Conservation (phyloP, 2,329 filamentous ascomycete genomes). For the Penicillium decumbens region DNA sequence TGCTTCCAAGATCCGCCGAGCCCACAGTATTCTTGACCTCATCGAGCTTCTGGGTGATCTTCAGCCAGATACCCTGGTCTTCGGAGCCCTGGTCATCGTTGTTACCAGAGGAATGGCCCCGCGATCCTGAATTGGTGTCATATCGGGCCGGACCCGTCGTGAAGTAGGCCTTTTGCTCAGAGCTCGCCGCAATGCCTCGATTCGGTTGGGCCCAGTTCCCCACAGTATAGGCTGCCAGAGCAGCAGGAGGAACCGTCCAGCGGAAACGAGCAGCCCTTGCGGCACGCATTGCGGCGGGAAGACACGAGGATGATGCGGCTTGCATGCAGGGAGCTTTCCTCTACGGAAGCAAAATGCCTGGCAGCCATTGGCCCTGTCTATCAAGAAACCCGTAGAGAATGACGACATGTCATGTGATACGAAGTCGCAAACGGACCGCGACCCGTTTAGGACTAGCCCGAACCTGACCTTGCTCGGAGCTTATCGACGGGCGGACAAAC, state of each 20-base stretch:
- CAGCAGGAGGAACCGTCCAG: slow-evolving; percentile 36
- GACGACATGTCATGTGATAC: slow-evolving; percentile 29
- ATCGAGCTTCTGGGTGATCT: slow-evolving; percentile 49
- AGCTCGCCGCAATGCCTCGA: slow-evolving; percentile 14
- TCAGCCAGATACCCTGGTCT: slow-evolving; percentile 35
- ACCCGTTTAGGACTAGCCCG: slow-evolving; percentile 22
- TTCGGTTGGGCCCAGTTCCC: slow-evolving; percentile 25
- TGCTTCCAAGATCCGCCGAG: slow-evolving; percentile 45
- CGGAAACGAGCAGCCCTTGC: slow-evolving; percentile 30
- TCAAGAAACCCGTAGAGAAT: slow-evolving; percentile 12
- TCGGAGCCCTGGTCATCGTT: slow-evolving; percentile 29
- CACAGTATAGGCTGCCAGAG: slow-evolving; percentile 28
- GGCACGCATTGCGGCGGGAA: slow-evolving; percentile 33
- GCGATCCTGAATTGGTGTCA: slow-evolving; percentile 13
- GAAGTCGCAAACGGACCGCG: slow-evolving; percentile 18
- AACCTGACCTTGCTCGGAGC: slow-evolving; percentile 12
- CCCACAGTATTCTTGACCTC: slow-evolving; percentile 39
- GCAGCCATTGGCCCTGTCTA: slow-evolving; percentile 12
- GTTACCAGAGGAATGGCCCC: slow-evolving; percentile 1
- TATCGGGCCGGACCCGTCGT: slow-evolving; percentile 19
- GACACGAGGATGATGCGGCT: slow-evolving; percentile 9
- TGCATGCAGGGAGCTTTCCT: slow-evolving; percentile 21
- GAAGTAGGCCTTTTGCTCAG: slow-evolving; percentile 20
- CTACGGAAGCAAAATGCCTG: slow-evolving; percentile 15
- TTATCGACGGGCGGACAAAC: slow-evolving; percentile 17